Base-by-base conservation (phyloP, 331 rosid genomes). In the Erythrophleum ivorense region DNA sequence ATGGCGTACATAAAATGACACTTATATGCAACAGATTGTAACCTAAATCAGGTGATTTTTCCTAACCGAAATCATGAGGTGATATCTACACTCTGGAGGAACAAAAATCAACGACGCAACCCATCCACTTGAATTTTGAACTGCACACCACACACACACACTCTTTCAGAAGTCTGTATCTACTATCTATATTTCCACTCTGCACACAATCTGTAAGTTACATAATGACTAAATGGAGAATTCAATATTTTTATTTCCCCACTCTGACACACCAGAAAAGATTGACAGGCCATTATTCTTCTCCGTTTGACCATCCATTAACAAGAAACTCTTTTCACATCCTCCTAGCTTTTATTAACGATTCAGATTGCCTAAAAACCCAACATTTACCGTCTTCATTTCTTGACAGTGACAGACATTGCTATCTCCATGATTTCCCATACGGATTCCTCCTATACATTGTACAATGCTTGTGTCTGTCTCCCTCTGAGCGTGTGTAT, bases 161-260 rank as follows among this genome's bases (percentile, higher is more conserved):
- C 66, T 64, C 77, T 78, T 72, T 50, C 54, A 80, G 71, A 67
- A 77, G 69, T 65, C 66, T 50, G 60, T 34, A 69, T 52, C 64
- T 59, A 29, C 59, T 34, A 69, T 52, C 64, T 59, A 29, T 67
- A 59, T 78, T 81, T 62, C 13, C 84, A 81, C 74, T 87, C 83
- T 82, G 84, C 45, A 72, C 36, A 72, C 53, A 52, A 71, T 85
- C 82, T 84, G 88, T 71, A 80, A 79, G 82, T 77, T 74, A 83
- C 84, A 90, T 89, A 90, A 93, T 88, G 94, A 90, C 87, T 87
- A 87, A 87, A 84, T 85, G 93, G 87, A 89, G 93, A 85, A 78
- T 85, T 88, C 88, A 90, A 90, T 83, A 87, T 86, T 86, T 88
- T 90, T 81, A 87, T 90, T 87, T 89, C 77, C 87, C 84, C 53